Base-by-base conservation (phyloP, 768 basidiomycete genomes). In the Termitomyces sp. region DNA sequence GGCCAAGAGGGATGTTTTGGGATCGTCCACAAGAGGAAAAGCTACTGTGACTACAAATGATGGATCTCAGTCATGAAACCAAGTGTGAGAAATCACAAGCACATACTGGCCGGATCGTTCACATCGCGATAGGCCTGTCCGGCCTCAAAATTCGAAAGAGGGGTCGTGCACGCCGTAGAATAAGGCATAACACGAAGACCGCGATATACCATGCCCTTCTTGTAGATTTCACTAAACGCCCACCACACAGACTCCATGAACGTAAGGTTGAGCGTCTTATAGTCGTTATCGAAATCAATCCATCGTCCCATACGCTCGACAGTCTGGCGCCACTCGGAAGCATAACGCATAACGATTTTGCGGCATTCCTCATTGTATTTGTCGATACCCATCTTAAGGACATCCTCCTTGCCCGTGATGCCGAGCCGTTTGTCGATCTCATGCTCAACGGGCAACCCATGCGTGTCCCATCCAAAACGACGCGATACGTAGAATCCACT, bases 201-300 rank as follows among this genome's bases (percentile, higher is more conserved):
- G 16, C 93, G 84, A 72, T 99, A 99, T 18, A 99, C 94, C 74
- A 94, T 73, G 5, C 80, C 85, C 71, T 94, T 96, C 67, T 94
- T 84, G 81, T 87, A 96, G n/a, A 99, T 81, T 69, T 94, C 86
- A 53, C 84, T 79, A 72, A 99, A 99, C 9, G 92, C 97, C 97
- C 97, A 99, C 97, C 97, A 99, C 12, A 97, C 92, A 47, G 86
- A 88, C 78, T 99, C 97, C 97, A 99, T 98, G 72, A 92, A 99
- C 9, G 86, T 76, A 7, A 86, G 72, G 66, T 98, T 94, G 61
- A 98, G 81, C 16, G 97, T 99, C 79, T 98, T 98, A 79, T 99
- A 99, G 66, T 98, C 97, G 65, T 98, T 92, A 72, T 99, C 97
- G 65, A 99, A 99, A 73, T 99, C 97, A 74, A 99, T 98, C 97